Conservation (phyloP, 495 filamentous ascomycete species). For the Daldinia grandis region DNA sequence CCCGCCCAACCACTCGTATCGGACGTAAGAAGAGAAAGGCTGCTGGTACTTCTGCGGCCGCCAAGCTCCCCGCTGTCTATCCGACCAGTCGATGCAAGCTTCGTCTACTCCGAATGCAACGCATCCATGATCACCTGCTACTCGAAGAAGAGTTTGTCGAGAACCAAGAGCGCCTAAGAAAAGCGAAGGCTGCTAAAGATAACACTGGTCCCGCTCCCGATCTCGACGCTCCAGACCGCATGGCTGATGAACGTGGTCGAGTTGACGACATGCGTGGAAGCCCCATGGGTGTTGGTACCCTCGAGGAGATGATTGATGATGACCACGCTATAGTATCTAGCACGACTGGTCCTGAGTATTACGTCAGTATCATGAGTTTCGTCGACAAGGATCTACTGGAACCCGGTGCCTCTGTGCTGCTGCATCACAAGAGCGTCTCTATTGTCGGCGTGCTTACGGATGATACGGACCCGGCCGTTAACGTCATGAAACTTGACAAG, state of each 20-base stretch:
- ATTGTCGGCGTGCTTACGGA: slow-evolving; percentile 98
- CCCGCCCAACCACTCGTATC: slow-evolving; percentile 94
- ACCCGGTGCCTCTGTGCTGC: slow-evolving; percentile 91
- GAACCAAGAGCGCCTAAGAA: slow-evolving; percentile 94
- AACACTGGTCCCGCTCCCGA: slow-evolving; percentile 66
- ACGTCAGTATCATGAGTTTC: slow-evolving; percentile 99
- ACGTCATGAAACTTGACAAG: slow-evolving; percentile 99
- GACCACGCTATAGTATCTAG: slow-evolving; percentile 99
- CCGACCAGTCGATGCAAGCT: slow-evolving; percentile 98
- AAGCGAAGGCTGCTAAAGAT: slow-evolving; percentile 83
- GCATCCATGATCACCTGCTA: slow-evolving; percentile 95
- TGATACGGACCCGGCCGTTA: slow-evolving; percentile 94
- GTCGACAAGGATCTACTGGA: slow-evolving; percentile 99
- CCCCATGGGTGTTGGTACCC: slow-evolving; percentile 97
- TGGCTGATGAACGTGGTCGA: slow-evolving; percentile 92
- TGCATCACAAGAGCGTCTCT: slow-evolving; percentile 97
- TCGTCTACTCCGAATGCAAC: slow-evolving; percentile 95
- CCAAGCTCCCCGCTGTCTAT: slow-evolving; percentile 92
- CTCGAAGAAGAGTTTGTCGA: slow-evolving; percentile 99
- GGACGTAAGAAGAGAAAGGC: slow-evolving; percentile 98
- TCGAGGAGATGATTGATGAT: slow-evolving; percentile 99
- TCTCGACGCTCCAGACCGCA: slow-evolving; percentile 74
- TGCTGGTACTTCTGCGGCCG: slow-evolving; percentile 88
- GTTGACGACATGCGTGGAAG: slow-evolving; percentile 99
- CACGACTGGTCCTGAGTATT: slow-evolving; percentile 97